A percentile compares a stretch with the other conserved stretches of the same genome.
phyloP scores from a whole-genome alignment of 352 stramenopile genomes.

The Peronosclerospora sorghi region DNA sequence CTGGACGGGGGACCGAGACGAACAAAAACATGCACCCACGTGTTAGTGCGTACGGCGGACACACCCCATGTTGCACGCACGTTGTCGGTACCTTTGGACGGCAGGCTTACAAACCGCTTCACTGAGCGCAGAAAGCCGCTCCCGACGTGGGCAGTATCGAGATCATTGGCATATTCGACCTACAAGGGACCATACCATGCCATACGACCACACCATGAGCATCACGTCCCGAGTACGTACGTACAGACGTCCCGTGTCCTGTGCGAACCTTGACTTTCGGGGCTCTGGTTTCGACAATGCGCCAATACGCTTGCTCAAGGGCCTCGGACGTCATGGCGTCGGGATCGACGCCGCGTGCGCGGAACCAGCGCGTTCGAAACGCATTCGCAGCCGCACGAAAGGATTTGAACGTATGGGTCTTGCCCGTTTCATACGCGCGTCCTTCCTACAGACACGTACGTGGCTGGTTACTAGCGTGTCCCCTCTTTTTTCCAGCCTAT shows the following conservation, averaged over 20 bases:
- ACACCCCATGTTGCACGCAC: background rate
- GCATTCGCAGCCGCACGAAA: conserved; percentile 45
- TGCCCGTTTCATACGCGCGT: conserved; percentile 48
- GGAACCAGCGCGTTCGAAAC: conserved; percentile 50
- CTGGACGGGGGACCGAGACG: too few species aligned
- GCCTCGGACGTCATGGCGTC: conserved; percentile 38
- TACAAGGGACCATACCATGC: conserved; percentile 13
- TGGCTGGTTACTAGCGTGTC: too few species aligned
- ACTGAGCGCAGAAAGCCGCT: conserved; percentile 59
- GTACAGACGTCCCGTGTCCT: too few species aligned
- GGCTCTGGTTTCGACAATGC: conserved; percentile 56
- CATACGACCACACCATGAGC: too few species aligned
- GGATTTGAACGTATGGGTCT: conserved; percentile 51
- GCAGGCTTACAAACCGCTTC: conserved; percentile 22
- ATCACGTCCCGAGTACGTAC: too few species aligned
- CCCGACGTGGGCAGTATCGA: conserved; percentile 70
- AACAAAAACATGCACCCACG: background rate
- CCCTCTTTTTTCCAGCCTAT: too few species aligned
- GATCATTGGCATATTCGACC: conserved; percentile 87
- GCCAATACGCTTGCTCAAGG: conserved; percentile 86
- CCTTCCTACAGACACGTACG: conserved; percentile 56
- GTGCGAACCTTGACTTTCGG: conserved; percentile 24
- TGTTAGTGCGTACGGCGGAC: conserved; percentile 1
- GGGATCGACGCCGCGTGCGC: conserved; percentile 24
- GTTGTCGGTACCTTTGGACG: conserved; percentile 18